Evolutionary conservation across 441 rosid species (phyloP).

Genomic region (Adansonia rubrostipa): DNA sequence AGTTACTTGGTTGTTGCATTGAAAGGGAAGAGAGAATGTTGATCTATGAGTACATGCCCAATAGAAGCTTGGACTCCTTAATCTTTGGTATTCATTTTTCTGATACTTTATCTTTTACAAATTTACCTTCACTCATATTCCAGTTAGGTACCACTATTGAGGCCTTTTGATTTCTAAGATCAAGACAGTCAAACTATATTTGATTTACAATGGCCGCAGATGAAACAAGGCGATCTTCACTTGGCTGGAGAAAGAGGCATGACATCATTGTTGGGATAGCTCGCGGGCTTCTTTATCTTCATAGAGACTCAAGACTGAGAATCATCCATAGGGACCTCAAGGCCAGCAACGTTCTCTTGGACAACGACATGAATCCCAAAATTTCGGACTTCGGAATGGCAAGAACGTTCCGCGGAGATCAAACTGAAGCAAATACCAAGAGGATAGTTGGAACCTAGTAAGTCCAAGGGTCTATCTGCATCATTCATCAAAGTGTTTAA

Average conservation of each 20-base stretch:
- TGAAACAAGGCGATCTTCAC: background rate
- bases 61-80: slow-evolving; percentile 41
- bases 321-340: slow-evolving; percentile 73
- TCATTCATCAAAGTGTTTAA: background rate
- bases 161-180: background rate
- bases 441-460: slow-evolving; percentile 67
- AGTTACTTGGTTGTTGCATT: slow-evolving; percentile 55
- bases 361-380: slow-evolving; percentile 56
- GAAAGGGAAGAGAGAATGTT: slow-evolving; percentile 58
- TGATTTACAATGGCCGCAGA: slow-evolving; percentile 22
- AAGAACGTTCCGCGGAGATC: slow-evolving; percentile 47
- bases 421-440: slow-evolving; percentile 52
- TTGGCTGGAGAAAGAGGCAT: slow-evolving; percentile 38
- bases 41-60: slow-evolving; percentile 60
- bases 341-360: slow-evolving; percentile 65
- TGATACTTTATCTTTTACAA: background rate
- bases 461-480: slow-evolving; percentile 25
- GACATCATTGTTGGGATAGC: slow-evolving; percentile 39
- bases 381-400: slow-evolving; percentile 83
- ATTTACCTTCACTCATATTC: background rate
- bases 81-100: slow-evolving; percentile 30
- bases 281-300: slow-evolving; percentile 59
- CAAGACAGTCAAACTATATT: background rate
- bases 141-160: background rate
- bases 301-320: slow-evolving; percentile 63